These are phyloP conservation scores for Cryphonectria radicalis DNA, from an alignment of 2,329 filamentous ascomycete species.

Conservation along the genomic window DNA sequence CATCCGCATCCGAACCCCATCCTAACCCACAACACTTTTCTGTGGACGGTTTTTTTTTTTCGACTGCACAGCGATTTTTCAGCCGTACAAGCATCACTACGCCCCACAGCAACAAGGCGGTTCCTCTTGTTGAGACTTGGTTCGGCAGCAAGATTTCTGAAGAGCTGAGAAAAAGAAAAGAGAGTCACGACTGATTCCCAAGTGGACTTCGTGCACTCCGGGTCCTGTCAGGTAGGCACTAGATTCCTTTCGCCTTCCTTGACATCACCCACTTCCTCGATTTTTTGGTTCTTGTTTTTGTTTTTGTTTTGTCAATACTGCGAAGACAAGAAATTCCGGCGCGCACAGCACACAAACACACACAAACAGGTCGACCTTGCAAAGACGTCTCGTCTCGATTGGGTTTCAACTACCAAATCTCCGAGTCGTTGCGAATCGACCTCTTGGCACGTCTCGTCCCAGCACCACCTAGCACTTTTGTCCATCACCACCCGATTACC, in stretches of 20 bases:
- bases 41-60: not conserved
- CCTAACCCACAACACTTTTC: not conserved
- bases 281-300: too few species aligned
- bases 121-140: not conserved
- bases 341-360: not conserved
- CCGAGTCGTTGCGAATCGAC: constrained; percentile 1
- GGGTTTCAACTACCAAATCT: not conserved
- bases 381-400: not conserved
- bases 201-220: not conserved
- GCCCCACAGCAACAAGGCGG: constrained; percentile 2
- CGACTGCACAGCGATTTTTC: not conserved
- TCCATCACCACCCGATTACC: not conserved
- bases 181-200: not conserved
- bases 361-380: not conserved
- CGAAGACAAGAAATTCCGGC: not conserved
- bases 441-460: not conserved
- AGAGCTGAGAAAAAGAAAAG: not conserved
- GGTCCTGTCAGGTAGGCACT: constrained; percentile 11
- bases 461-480: not conserved
- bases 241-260: constrained; percentile 4
- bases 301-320: not conserved
- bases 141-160: constrained; percentile 5
- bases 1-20: not conserved
- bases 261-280: constrained; percentile 5
- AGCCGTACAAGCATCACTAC: not conserved